Base-by-base conservation (phyloP, 2,329 filamentous ascomycete species). In the Pochonia chlamydosporia region DNA sequence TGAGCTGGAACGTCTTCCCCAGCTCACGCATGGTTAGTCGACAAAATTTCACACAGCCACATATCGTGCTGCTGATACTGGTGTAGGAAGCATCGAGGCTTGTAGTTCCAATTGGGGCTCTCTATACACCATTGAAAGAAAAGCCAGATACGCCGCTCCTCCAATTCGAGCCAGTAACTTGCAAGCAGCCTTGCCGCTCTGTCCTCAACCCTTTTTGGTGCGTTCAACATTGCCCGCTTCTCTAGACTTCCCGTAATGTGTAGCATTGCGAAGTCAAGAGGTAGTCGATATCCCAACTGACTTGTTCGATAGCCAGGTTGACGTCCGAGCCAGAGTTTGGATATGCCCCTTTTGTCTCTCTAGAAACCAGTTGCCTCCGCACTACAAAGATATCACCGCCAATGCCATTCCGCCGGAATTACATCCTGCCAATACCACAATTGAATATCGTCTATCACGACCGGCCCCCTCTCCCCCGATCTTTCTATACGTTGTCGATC, bases 1-100 rank as follows among this genome's bases (percentile, higher is more conserved):
- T 99, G 56, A 96, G 92, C 71, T 99, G 93, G 93, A 99, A 99
- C 67, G 95, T 95, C 52, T 95, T 99, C 63, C 93, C 93, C 43
- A 96, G 91, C 74, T 92, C 92, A 63, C 89, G 93, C 66, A 96
- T 99, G 90, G 91, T 89, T 59, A 59, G 79, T 71, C 9, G 26
- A n/a, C 14, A 37, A 20, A 28, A 23, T 7, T 18, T 14, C 26
- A 3, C 13, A 44, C 26, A 18, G 13, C 13, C n/a, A 43, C n/a
- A 26, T 35, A 8, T 37, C 42, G 26, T 14, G 8, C 21, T 41
- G 24, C 42, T 49, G 35, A 40, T 5, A 21, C 40, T 18, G 26
- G 11, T 49, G 37, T 50, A 95, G 88, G 91, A 96, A 84, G 91
- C 91, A 48, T 96, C 90, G 50, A 82, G 91, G 52, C 82, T 96